phyloP scores from a whole-genome alignment of 2,329 filamentous ascomycete species.

The Pseudofabraea citricarpa region DNA sequence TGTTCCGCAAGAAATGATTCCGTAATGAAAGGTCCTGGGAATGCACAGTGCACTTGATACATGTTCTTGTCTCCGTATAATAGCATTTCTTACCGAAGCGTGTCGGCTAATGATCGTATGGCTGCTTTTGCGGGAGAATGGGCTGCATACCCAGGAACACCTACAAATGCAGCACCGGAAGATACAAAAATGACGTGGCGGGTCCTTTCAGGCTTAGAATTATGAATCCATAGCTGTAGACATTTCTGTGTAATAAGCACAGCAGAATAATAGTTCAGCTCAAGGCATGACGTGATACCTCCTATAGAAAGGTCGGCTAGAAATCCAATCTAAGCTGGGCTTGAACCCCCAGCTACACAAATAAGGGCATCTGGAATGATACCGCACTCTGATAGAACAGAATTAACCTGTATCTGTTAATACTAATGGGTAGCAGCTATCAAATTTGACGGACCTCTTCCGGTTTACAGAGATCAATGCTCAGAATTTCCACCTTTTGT shows the following conservation, averaged over 20 bases:
- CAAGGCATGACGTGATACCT: constrained; percentile 8
- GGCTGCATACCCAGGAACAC: constrained; percentile 8
- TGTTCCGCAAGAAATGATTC: constrained; percentile 9
- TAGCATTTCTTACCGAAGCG: constrained; percentile 8
- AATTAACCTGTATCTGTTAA: not conserved
- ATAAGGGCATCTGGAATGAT: constrained; percentile 5
- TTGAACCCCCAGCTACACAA: constrained; percentile 10
- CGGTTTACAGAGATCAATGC: constrained; percentile 3
- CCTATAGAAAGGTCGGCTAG: constrained; percentile 7
- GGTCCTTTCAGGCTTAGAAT: constrained; percentile 1
- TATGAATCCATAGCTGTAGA: constrained; percentile 7
- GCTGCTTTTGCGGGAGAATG: constrained; percentile 9
- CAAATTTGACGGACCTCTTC: too few relatives aligned
- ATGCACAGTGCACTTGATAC: constrained; percentile 10
- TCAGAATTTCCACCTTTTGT: constrained; percentile 4
- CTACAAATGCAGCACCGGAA: constrained; percentile 8
- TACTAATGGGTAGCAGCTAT: too few relatives aligned
- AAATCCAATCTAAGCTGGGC: constrained; percentile 8
- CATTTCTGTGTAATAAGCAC: constrained; percentile 7
- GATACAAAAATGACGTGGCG: constrained; percentile 8
- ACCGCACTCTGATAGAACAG: not conserved
- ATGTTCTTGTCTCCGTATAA: constrained; percentile 6
- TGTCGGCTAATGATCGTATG: constrained; percentile 10
- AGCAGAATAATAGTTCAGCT: constrained; percentile 7
- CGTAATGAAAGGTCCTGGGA: constrained; percentile 10